Percentiles rank a stretch among this genome's conserved stretches.
phyloP scores from a whole-genome alignment of 192 early-diverging fungal species.

The Haplosporangium gracile region DNA sequence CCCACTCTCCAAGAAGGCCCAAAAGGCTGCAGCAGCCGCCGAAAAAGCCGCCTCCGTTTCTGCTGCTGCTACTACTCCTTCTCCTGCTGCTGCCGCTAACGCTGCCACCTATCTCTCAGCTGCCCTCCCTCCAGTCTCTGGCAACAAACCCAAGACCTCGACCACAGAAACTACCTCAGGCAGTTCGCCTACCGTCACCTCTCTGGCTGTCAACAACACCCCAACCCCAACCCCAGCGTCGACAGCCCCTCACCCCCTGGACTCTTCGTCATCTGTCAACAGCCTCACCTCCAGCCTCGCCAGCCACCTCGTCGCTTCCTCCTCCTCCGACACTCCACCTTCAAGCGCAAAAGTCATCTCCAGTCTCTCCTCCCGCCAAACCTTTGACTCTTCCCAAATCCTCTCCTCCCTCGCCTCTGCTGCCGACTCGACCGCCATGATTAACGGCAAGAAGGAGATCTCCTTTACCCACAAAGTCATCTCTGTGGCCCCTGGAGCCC shows the following conservation, averaged over 20 bases:
- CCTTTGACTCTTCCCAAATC: constrained; percentile 6
- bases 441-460: neutral
- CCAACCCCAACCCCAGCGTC: neutral
- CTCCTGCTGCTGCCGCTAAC: neutral
- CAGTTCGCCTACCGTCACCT: constrained; percentile 1
- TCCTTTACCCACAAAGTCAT: constrained; percentile 43
- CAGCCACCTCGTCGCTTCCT: neutral
- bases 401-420: neutral
- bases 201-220: constrained; percentile 1
- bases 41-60: neutral
- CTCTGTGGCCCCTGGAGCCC: constrained; percentile 35
- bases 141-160: neutral
- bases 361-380: neutral
- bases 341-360: constrained; percentile 30
- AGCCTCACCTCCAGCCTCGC: neutral
- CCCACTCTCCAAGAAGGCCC: constrained; percentile 1
- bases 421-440: neutral
- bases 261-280: neutral
- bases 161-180: neutral
- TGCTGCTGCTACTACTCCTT: no score
- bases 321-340: neutral
- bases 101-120: no score
- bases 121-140: constrained; percentile 14
- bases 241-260: neutral
- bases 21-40: neutral